Conservation (phyloP, 176 grass and related monocot species). For the Musa acuminata region DNA sequence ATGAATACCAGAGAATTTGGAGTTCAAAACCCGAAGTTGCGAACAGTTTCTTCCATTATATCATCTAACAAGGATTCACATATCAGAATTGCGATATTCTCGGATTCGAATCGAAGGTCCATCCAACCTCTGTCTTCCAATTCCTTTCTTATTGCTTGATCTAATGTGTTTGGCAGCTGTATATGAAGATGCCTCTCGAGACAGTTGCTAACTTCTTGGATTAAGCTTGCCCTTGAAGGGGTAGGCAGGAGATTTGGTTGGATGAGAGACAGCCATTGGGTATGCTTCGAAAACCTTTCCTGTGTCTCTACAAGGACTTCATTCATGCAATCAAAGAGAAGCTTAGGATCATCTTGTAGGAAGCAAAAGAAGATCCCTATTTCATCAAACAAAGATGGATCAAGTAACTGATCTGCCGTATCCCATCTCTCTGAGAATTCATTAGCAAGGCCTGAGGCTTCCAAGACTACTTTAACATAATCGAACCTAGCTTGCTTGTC, state of each 20-base stretch:
- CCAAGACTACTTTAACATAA: slow-evolving; percentile 63
- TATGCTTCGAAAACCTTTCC: slow-evolving; percentile 70
- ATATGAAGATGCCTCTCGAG: slow-evolving; percentile 38
- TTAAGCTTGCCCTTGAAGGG: slow-evolving; percentile 40
- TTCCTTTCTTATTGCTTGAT: slow-evolving; percentile 46
- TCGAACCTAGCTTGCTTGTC: slow-evolving; percentile 44
- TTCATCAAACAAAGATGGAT: slow-evolving; percentile 64
- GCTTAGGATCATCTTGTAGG: slow-evolving; percentile 46
- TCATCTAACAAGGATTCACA: slow-evolving; percentile 75
- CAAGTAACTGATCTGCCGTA: slow-evolving; percentile 62
- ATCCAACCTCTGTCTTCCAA: slow-evolving; percentile 52
- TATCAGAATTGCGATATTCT: slow-evolving; percentile 51
- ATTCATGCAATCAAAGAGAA: slow-evolving; percentile 91
- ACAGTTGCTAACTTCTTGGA: slow-evolving; percentile 56
- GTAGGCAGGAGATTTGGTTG: slow-evolving; percentile 31
- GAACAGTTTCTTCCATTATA: slow-evolving; percentile 62
- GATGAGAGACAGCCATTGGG: slow-evolving; percentile 40
- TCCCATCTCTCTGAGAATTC: slow-evolving; percentile 65
- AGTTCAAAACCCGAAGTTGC: slow-evolving; percentile 54
- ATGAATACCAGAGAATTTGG: neutral
- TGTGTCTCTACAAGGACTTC: slow-evolving; percentile 69
- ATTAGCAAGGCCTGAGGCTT: slow-evolving; percentile 70
- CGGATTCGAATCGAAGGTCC: slow-evolving; percentile 53
- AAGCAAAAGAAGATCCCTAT: slow-evolving; percentile 26
- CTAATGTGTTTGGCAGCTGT: slow-evolving; percentile 47